Evolutionary conservation across 345 rosid species (phyloP).

Genomic region (Odontarrhena argentea): DNA sequence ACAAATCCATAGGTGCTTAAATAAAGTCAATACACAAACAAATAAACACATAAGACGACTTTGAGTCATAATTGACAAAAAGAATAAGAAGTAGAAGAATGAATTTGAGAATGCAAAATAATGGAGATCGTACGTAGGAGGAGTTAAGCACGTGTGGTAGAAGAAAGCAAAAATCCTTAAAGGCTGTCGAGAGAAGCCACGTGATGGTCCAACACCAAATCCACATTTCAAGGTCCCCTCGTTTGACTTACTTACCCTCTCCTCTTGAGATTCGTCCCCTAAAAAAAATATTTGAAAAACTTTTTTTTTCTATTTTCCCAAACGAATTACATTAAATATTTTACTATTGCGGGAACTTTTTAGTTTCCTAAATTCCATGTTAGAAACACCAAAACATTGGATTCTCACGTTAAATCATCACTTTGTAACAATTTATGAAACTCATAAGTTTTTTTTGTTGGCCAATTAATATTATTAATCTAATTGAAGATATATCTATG

Average conservation of each 20-base stretch:
- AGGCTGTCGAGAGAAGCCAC: constrained; percentile 43
- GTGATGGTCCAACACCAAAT: constrained; percentile 44
- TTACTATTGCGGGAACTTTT: constrained; percentile 7
- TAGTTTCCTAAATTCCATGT: constrained; percentile 26
- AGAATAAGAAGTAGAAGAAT: constrained; percentile 8
- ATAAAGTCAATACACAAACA: not conserved
- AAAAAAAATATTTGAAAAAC: not conserved
- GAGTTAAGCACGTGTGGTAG: constrained; percentile 39
- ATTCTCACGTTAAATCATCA: constrained; percentile 41
- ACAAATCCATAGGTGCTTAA: not conserved
- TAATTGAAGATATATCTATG: constrained; percentile 3
- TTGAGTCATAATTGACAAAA: constrained; percentile 17
- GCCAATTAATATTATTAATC: constrained; percentile 6
- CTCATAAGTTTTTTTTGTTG: constrained; percentile 15
- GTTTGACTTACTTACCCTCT: constrained; percentile 37
- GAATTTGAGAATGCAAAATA: not conserved
- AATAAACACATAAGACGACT: constrained; percentile 1
- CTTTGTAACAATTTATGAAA: constrained; percentile 34
- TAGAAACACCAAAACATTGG: constrained; percentile 31
- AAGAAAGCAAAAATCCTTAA: constrained; percentile 37
- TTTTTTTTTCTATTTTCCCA: not conserved
- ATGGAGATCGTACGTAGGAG: constrained; percentile 24
- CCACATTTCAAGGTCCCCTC: constrained; percentile 46
- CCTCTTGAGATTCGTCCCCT: constrained; percentile 32
- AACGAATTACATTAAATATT: not conserved